A percentile compares a stretch with the other conserved stretches of the same genome.
Evolutionary conservation across 1,284 basidiomycete genomes (phyloP).

Genomic region (Ceratobasidium sp.): DNA sequence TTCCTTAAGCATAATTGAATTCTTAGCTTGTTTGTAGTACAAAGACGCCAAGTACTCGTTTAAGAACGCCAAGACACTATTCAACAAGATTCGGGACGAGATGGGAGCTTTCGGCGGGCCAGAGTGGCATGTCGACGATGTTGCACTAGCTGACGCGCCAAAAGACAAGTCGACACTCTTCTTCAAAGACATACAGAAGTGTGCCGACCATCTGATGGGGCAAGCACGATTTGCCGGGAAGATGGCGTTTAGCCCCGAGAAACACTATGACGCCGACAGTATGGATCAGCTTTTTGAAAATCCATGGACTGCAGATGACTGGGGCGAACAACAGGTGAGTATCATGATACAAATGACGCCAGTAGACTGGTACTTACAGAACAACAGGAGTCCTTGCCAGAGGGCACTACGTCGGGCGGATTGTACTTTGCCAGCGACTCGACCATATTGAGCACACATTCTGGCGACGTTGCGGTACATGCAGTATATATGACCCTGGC

Average conservation of each 20-base stretch:
- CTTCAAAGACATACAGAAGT: neutral
- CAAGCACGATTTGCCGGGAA: conserved; percentile 21
- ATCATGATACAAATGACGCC: neutral
- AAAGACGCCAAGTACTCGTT: too few relatives aligned
- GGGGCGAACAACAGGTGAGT: conserved; percentile 15
- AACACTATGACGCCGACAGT: neutral
- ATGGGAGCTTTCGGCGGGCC: too few relatives aligned
- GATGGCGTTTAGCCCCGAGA: neutral
- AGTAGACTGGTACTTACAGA: neutral
- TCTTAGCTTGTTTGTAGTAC: too few relatives aligned
- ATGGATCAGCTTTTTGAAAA: neutral
- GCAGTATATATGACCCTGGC: conserved; percentile 10
- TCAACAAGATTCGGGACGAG: too few relatives aligned
- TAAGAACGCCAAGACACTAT: too few relatives aligned
- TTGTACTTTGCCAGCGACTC: neutral
- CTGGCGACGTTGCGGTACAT: neutral
- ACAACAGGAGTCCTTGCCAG: neutral
- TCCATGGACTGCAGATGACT: conserved; percentile 8
- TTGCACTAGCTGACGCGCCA: neutral
- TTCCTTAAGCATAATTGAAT: neutral
- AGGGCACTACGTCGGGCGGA: neutral
- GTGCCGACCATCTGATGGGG: neutral
- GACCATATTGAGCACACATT: neutral
- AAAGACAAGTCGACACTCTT: neutral
- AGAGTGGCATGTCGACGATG: too few relatives aligned